phyloP scores from a whole-genome alignment of 306 rosid species.

The Canavalia gladiata region DNA sequence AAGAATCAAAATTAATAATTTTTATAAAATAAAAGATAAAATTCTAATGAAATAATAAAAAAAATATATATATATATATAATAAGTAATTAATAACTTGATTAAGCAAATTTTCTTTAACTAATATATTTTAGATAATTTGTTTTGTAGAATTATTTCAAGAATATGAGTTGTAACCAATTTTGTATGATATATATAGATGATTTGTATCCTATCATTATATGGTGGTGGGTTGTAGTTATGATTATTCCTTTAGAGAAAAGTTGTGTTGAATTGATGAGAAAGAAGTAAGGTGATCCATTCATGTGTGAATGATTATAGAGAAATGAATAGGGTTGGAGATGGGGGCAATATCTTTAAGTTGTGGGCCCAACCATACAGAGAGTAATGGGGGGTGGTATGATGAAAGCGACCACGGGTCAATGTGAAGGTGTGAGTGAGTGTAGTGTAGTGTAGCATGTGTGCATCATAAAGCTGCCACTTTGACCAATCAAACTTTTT shows the following conservation, averaged over 20 bases:
- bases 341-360: slow-evolving; percentile 3
- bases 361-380: slow-evolving; percentile 15
- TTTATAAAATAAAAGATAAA: no score
- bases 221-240: no score
- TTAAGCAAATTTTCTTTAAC: no score
- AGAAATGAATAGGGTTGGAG: not conserved
- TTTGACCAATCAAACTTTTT: slow-evolving; percentile 57
- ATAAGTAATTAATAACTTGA: no score
- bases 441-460: slow-evolving; percentile 52
- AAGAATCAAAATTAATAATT: no score
- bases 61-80: no score
- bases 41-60: no score
- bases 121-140: no score
- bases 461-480: slow-evolving; percentile 63
- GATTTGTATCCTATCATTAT: no score
- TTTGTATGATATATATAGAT: no score
- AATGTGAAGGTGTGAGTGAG: slow-evolving; percentile 39
- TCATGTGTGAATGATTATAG: slow-evolving; percentile 30
- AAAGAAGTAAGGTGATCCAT: slow-evolving; percentile 39
- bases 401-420: slow-evolving; percentile 30
- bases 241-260: not conserved
- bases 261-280: not conserved
- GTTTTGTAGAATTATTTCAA: no score
- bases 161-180: no score
- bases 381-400: slow-evolving; percentile 43